A percentile compares a stretch with the other conserved stretches of the same genome.
These are phyloP conservation scores for Epichloe typhina DNA, from an alignment of 2,329 filamentous ascomycete species.

Conservation along the genomic window DNA sequence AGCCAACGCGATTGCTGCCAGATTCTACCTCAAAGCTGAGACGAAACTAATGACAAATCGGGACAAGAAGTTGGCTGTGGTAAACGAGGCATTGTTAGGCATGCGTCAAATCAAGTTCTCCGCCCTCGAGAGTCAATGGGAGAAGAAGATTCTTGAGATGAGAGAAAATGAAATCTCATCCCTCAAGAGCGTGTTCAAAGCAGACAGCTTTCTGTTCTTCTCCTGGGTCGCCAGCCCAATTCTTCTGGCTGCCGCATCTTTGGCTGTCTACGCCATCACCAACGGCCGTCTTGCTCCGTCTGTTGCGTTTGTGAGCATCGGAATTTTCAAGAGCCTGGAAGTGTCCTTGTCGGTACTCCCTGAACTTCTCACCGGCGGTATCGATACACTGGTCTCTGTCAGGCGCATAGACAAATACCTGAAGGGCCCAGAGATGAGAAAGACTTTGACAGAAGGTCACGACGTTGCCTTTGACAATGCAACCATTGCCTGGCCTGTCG, in stretches of 20 bases:
- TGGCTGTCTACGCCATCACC: slow-evolving; percentile 53
- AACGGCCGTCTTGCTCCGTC: slow-evolving; percentile 54
- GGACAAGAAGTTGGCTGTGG: slow-evolving; percentile 61
- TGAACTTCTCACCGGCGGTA: slow-evolving; percentile 54
- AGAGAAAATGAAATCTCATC: slow-evolving; percentile 53
- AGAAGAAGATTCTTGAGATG: slow-evolving; percentile 49
- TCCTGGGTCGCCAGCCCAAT: slow-evolving; percentile 67
- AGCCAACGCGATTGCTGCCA: slow-evolving; percentile 54
- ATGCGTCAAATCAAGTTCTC: slow-evolving; percentile 81
- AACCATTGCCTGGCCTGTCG: slow-evolving; percentile 61
- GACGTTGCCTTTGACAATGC: slow-evolving; percentile 54
- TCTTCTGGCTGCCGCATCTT: slow-evolving; percentile 55
- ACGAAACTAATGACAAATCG: slow-evolving; percentile 61
- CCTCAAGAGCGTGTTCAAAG: slow-evolving; percentile 52
- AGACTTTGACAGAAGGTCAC: slow-evolving; percentile 39
- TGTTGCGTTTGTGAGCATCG: slow-evolving; percentile 66
- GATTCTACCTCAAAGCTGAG: slow-evolving; percentile 49
- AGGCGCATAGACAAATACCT: slow-evolving; percentile 62
- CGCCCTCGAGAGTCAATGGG: slow-evolving; percentile 62
- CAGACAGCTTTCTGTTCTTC: slow-evolving; percentile 47
- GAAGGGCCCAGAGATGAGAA: slow-evolving; percentile 47
- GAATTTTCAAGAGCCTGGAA: slow-evolving; percentile 63
- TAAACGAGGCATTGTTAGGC: slow-evolving; percentile 65
- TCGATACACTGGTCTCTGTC: slow-evolving; percentile 63
- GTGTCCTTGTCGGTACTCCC: slow-evolving; percentile 57